A percentile compares a stretch with the other conserved stretches of the same genome.
Evolutionary conservation across 73 alveolate species (phyloP).

Genomic region (Stentor coeruleus): DNA sequence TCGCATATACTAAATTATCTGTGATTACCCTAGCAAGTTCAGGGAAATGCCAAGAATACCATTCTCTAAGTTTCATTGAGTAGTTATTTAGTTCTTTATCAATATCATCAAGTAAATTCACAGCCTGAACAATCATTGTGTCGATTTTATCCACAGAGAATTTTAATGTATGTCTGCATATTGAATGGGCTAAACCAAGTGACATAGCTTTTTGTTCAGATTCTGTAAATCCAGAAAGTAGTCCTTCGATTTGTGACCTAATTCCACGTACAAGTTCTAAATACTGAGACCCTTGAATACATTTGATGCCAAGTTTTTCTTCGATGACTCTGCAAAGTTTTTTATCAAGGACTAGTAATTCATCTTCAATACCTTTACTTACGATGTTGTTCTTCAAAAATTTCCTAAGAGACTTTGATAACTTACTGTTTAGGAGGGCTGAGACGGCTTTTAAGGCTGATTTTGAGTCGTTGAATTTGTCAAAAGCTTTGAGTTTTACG

Average conservation of each 20-base stretch:
- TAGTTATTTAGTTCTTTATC: slow-evolving; percentile 99
- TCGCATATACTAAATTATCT: slow-evolving; percentile 97
- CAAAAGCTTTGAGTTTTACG: slow-evolving; percentile 90
- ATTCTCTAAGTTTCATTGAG: slow-evolving; percentile 99
- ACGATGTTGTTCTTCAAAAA: slow-evolving; percentile 90
- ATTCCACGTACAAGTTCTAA: slow-evolving; percentile 92
- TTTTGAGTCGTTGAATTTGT: slow-evolving; percentile 95
- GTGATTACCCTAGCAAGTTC: slow-evolving; percentile 98
- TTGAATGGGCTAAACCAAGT: slow-evolving; percentile 96
- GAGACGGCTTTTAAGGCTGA: slow-evolving; percentile 89
- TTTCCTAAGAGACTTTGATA: slow-evolving; percentile 87
- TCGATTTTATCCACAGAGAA: slow-evolving; percentile 97
- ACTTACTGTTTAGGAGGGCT: slow-evolving; percentile 52
- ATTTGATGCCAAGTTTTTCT: slow-evolving; percentile 81
- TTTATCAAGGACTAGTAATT: slow-evolving; percentile 75
- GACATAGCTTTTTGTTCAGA: slow-evolving; percentile 90
- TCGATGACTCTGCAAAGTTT: slow-evolving; percentile 79
- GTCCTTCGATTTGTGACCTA: slow-evolving; percentile 81
- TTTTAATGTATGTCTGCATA: slow-evolving; percentile 88
- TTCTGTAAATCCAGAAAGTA: slow-evolving; percentile 89
- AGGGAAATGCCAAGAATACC: slow-evolving; percentile 99
- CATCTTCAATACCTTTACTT: slow-evolving; percentile 80
- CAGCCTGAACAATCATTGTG: slow-evolving; percentile 98
- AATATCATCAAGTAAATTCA: slow-evolving; percentile 96
- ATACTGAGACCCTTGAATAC: slow-evolving; percentile 72